Evolutionary conservation across 2,329 filamentous ascomycete species (phyloP), one percentile per base, ranked within the genome.

Genomic region (Chaetomium sp.): DNA sequence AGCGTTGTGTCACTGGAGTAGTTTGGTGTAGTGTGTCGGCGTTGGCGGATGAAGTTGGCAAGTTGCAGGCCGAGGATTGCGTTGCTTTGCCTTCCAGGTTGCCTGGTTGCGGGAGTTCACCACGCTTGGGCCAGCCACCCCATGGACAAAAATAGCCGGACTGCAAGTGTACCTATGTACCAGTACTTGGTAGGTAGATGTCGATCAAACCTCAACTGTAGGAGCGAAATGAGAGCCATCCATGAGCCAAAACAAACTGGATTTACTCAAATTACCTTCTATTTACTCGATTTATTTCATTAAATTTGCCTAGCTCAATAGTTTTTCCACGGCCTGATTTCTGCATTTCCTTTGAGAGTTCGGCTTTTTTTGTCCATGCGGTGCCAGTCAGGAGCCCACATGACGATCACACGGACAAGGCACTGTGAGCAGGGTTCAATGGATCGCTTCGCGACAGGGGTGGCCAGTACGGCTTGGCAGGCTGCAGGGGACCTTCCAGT

Each of bases 81-180:
- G 31, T 64, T 56, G 57, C 38, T 51, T 63, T 57, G 38, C 38
- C 38, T 42, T 19, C n/a, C 38, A 42, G 38, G 38, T n/a, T 42
- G 57, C 54, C 57, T 62, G 49, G 54, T 57, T 65, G 13, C 21
- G 16, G 16, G 25, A 23, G 13, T 23, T 57, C n/a, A 53, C 62
- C 64, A 50, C 57, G 65, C 67, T 63, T 60, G 60, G 65, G 49
- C 65, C 65, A 67, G 47, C 19, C 21, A n/a, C 27, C 27, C 27
- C 27, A 29, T 29, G 27, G 27, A 29, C 27, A 29, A 29, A 29
- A 29, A 29, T 29, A 29, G 27, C 27, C 27, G 27, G 27, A 29
- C 27, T 6, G 3, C 6, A 3, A 29, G 27, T 29, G 27, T 29
- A n/a, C n/a, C n/a, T n/a, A n/a, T n/a, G n/a, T n/a, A n/a, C n/a